Base-by-base conservation (phyloP, 768 basidiomycete species). In the Myochromella boudieri region DNA sequence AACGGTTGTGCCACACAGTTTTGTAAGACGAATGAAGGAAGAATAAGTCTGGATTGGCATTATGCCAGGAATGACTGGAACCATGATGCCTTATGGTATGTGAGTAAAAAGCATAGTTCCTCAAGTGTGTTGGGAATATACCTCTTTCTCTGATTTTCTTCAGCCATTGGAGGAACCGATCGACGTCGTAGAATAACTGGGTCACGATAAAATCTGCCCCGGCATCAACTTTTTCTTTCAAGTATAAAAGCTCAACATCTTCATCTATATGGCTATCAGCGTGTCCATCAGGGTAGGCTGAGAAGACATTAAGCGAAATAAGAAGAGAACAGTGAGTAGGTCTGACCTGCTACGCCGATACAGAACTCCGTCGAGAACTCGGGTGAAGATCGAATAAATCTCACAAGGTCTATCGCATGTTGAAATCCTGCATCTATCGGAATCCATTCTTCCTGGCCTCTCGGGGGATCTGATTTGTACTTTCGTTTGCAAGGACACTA, bases 11-110 rank as follows among this genome's bases (percentile, higher is more conserved):
- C 88, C 87, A 52, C 91, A 95, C 34, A 99, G 74, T 63, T 95
- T 97, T 17, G 86, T 90, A 57, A 98, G 73, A 37, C 97, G 84
- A 36, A 87, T 72, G 68, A 99, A 98, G 1, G 97, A 97, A 3
- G 87, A 81, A 62, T 94, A 95, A 18, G 91, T 97, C 61, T 98
- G 97, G 46, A 99, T 92, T 0, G 97, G 95, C 94, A 98, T 97
- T 44, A 98, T 82, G 9, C 95, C 93, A 7, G 97, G 93, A 50
- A 99, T 86, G 55, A 99, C 82, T 1, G 97, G 95, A 1, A 94
- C 80, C 0, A 66, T 77, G 60, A 99, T 93, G 25, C 95, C 97
- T 95, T 58, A n/a, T n/a, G 33, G 6, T 34, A 6, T 7, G 33
- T 6, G n/a, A 5, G 5, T 34, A 17, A 34, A n/a, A 5, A 4